A percentile compares a stretch with the other conserved stretches of the same genome.
Evolutionary conservation across 371 early-diverging fungal species (phyloP).

Genomic region (Lichtheimia ornata): DNA sequence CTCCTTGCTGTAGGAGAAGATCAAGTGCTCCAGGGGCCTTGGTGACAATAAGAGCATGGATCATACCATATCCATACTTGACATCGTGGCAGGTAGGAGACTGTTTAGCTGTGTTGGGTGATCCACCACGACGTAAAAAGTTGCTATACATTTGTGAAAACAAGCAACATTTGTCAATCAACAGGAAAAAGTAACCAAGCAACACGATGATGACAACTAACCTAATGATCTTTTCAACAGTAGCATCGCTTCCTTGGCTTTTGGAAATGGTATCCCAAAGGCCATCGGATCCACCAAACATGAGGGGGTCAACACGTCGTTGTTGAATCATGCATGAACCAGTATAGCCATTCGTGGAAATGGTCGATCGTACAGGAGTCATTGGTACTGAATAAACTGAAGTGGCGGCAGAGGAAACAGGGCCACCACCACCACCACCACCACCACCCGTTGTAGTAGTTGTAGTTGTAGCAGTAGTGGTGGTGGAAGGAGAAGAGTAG

Average conservation of each 20-base stretch:
- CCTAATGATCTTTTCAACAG: slow-evolving; percentile 40
- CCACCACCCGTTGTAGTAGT: slow-evolving; percentile 3
- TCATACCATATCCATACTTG: slow-evolving; percentile 48
- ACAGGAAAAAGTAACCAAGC: too few relatives aligned
- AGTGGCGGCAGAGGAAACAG: slow-evolving; percentile 4
- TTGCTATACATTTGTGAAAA: slow-evolving; percentile 18
- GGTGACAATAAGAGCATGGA: slow-evolving; percentile 40
- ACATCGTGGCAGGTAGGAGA: slow-evolving; percentile 28
- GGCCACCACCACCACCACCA: slow-evolving; percentile 4
- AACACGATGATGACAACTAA: too few relatives aligned
- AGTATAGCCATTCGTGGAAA: slow-evolving; percentile 18
- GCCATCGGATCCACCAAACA: slow-evolving; percentile 49
- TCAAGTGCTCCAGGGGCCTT: slow-evolving; percentile 32
- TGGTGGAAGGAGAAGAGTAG: slow-evolving; percentile 16
- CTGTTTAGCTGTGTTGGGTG: slow-evolving; percentile 53
- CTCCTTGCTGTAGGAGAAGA: slow-evolving; percentile 43
- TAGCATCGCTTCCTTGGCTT: slow-evolving; percentile 33
- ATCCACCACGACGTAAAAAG: slow-evolving; percentile 50
- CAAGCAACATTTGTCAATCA: too few relatives aligned
- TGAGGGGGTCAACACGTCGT: slow-evolving; percentile 41
- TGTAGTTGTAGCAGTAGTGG: not conserved
- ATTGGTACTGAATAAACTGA: slow-evolving; percentile 20
- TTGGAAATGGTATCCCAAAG: slow-evolving; percentile 48
- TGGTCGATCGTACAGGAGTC: slow-evolving; percentile 23
- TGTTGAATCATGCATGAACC: slow-evolving; percentile 34